Conservation (phyloP, 2,329 filamentous ascomycete species). For the Aspergillus intermedius region DNA sequence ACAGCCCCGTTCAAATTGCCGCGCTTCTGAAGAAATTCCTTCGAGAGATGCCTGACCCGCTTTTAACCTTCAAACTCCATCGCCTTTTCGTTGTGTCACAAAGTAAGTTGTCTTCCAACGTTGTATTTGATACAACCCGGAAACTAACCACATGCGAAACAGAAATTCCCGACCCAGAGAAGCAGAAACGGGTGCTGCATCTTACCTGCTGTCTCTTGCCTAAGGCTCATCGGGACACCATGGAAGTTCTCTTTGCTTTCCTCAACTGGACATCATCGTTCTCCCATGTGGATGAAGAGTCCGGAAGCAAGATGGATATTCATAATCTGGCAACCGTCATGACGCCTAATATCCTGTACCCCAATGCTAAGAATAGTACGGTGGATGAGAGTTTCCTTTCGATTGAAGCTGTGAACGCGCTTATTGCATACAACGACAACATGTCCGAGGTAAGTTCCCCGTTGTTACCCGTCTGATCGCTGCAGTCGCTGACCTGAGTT, state of each 20-base stretch:
- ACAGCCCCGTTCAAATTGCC: conserved; percentile 88
- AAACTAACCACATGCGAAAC: conserved; percentile 7
- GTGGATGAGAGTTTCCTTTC: conserved; percentile 87
- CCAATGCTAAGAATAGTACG: conserved; percentile 59
- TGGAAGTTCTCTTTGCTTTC: conserved; percentile 94
- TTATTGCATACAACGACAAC: conserved; percentile 89
- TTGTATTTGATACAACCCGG: not conserved
- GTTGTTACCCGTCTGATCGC: not conserved
- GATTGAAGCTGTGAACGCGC: conserved; percentile 82
- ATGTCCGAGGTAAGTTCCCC: conserved; percentile 80
- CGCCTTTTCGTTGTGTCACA: conserved; percentile 83
- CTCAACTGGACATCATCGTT: conserved; percentile 97
- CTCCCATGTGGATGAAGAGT: conserved; percentile 93
- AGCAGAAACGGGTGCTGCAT: conserved; percentile 78
- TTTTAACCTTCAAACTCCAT: conserved; percentile 93
- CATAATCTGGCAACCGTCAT: conserved; percentile 97
- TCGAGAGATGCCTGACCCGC: conserved; percentile 84
- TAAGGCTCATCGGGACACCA: conserved; percentile 83
- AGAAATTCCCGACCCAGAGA: conserved; percentile 74
- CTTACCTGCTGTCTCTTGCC: conserved; percentile 87
- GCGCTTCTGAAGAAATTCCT: conserved; percentile 93
- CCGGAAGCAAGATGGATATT: conserved; percentile 97
- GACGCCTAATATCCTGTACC: conserved; percentile 87
- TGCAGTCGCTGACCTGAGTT: conserved; percentile 1
- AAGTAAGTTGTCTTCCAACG: conserved; percentile 45